These are phyloP conservation scores for Aegilops tauschii DNA, from an alignment of 176 grass and related monocot species.

Conservation along the genomic window DNA sequence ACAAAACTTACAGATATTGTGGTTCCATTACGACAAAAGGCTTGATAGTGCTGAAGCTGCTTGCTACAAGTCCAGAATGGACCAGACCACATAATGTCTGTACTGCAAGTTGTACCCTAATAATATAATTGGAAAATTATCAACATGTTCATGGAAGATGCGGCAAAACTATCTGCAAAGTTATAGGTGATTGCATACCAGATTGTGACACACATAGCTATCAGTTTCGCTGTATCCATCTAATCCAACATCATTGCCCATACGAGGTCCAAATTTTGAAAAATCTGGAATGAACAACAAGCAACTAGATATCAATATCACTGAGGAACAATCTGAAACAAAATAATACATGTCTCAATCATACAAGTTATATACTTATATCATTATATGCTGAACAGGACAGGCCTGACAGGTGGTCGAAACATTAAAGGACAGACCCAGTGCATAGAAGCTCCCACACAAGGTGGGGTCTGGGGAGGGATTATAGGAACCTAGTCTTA, in stretches of 20 bases:
- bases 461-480: too few species aligned
- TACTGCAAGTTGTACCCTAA: constrained; percentile 62
- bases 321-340: background rate
- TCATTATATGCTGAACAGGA: background rate
- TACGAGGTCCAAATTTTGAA: constrained; percentile 35
- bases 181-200: constrained; percentile 44
- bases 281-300: constrained; percentile 34
- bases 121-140: background rate
- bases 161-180: background rate
- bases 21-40: constrained; percentile 79
- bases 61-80: constrained; percentile 89
- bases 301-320: background rate
- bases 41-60: constrained; percentile 78
- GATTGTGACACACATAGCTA: constrained; percentile 37
- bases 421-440: background rate
- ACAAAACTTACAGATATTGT: constrained; percentile 69
- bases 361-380: constrained; percentile 1
- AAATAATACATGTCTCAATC: background rate
- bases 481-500: too few species aligned
- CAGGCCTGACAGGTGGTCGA: background rate
- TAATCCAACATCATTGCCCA: constrained; percentile 31
- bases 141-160: constrained; percentile 20
- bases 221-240: constrained; percentile 54
- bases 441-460: too few species aligned
- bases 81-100: constrained; percentile 95